Base-by-base conservation (phyloP, 352 stramenopile genomes). In the Peronospora farinosa region DNA sequence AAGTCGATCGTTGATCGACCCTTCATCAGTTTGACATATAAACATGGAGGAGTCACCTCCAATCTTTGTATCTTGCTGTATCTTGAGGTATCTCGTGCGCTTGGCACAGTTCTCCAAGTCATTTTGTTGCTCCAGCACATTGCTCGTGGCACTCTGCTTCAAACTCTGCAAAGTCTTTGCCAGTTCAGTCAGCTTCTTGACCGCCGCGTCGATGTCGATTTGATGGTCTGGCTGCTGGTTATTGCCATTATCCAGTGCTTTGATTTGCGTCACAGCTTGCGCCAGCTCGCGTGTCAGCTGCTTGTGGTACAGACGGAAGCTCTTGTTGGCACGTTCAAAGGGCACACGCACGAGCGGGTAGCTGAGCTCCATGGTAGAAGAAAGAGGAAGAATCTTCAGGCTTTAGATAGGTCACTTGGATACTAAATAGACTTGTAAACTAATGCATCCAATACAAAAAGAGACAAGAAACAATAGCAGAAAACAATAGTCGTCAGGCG, bases 221-320 rank as follows among this genome's bases (percentile, higher is more conserved):
- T 72, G 64, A 41, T 88, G 78, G 7, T 72, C 70, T 19, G 77
- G 69, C 17, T 78, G 73, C 53, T 89, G 78, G 32, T 71, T 68
- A n/a, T 72, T 59, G 23, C 72, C 67, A 19, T 72, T 54, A 33
- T 76, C 61, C 39, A 92, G 41, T 15, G 64, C 65, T 12, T 80
- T 45, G 27, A 88, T 73, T 30, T 68, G 54, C 42, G 72, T 64
- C 15, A 63, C 63, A n/a, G 80, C 55, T 28, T 60, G 51, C 21
- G 61, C 59, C 10, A 92, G 35, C 56, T 92, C 78, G 33, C 74
- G 71, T 23, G 72, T 82, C 28, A 92, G 56, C 43, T 92, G 72
- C 58, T 88, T 89, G 53, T 92, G 74, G 32, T 88, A 87, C 31
- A 90, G 59, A 0, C 81, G 81, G 41, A 92, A 92, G 23, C 45